Base-by-base conservation (phyloP, 1,139 yeast genomes). In the Saccharomyces hybrid region DNA sequence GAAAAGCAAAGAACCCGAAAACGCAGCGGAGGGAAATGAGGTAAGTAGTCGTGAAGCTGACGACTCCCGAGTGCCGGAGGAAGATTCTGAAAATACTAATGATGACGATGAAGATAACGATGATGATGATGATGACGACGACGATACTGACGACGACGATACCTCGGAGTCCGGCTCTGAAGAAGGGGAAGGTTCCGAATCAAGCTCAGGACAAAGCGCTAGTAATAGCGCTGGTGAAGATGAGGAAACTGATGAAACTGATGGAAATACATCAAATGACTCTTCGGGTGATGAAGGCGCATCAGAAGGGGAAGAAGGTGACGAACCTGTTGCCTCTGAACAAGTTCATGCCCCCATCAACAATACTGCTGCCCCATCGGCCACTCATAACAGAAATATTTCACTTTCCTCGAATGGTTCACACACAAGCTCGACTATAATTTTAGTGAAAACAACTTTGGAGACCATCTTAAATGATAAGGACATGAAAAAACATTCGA, bases 401-500 rank as follows among this genome's bases (percentile, higher is more conserved):
- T 59, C 67, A 2, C 50, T 54, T 5, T 54, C 56, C 5, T 57
- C 67, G 2, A 47, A 57, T 12, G 31, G 51, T 2, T 55, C 56
- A 9, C 58, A 58, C 9, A 55, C 56, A 3, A 63, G 58, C 48
- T 68, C 72, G 0, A 66, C 70, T 8, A 52, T 63, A 28, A 42
- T 54, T 21, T 60, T 69, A 32, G 67, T 66, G 14, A 68, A 65
- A 51, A 55, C 64, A 2, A 67, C 70, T 3, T 56, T 70, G 47
- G 63, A 65, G 47, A 59, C 62, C 3, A 61, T 70, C 41, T 53
- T 63, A 49, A 62, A 60, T 26, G 62, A 63, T 26, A 70, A 66
- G 53, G 71, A 66, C 47, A 56, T 68, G 27, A 69, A 69, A 55
- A 67, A 65, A 49, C 55, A 60, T 52, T 55, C 64, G 4, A 64